Evolutionary conservation across 177 flowering plant species (phyloP).

Genomic region (Vitis hybrid): DNA sequence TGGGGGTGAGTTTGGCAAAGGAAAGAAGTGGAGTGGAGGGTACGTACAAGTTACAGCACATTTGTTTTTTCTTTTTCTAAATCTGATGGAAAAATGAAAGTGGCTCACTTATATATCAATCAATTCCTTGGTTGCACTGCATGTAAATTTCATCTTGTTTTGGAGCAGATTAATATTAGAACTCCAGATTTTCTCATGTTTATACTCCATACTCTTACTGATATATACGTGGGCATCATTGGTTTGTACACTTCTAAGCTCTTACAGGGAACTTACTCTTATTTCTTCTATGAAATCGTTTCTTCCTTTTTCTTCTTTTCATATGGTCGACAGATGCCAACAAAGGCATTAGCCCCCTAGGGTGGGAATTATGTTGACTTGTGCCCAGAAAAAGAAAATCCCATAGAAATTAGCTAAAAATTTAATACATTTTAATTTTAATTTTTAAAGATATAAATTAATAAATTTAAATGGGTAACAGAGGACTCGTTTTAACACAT

Average conservation of each 20-base stretch:
- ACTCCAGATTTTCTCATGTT: neutral
- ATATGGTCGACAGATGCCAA: neutral
- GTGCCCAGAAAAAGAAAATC: too few species aligned
- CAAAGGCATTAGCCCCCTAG: too few species aligned
- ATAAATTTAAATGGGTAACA: too few species aligned
- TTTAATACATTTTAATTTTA: too few species aligned
- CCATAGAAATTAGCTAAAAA: too few species aligned
- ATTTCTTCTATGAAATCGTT: neutral
- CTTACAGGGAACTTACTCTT: constrained; percentile 6
- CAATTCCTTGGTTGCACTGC: too few species aligned
- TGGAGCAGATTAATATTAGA: neutral
- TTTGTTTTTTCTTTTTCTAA: too few species aligned
- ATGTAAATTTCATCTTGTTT: neutral
- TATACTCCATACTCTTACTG: neutral
- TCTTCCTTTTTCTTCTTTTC: neutral
- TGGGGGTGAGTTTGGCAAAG: neutral
- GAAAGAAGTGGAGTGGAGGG: neutral
- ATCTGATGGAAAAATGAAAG: too few species aligned
- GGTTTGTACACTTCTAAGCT: constrained; percentile 5
- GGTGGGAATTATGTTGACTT: too few species aligned
- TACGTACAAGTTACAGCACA: neutral
- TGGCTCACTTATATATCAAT: too few species aligned
- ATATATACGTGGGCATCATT: neutral
- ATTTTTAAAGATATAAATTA: too few species aligned
- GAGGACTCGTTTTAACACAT: too few species aligned